phyloP scores from a whole-genome alignment of 345 rosid genomes.

The Mangifera indica region DNA sequence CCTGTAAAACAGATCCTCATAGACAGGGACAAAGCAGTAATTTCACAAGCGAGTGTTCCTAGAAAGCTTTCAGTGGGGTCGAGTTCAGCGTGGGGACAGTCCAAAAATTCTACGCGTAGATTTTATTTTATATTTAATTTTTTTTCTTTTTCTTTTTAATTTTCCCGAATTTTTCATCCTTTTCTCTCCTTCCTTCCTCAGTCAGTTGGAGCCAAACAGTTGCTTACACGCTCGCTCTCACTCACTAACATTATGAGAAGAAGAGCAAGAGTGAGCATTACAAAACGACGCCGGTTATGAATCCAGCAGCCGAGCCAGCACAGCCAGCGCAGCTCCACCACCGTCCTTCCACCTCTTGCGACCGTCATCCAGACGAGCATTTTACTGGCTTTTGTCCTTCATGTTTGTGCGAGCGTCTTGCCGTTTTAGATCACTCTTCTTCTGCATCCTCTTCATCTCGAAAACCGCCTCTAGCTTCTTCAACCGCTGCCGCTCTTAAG shows the following conservation, averaged over 20 bases:
- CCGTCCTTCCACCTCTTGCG: constrained; percentile 86
- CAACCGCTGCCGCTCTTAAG: constrained; percentile 60
- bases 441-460: constrained; percentile 51
- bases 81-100: constrained; percentile 23
- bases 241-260: constrained; percentile 53
- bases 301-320: constrained; percentile 65
- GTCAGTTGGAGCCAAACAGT: constrained; percentile 82
- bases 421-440: constrained; percentile 58
- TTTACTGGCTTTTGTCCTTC: constrained; percentile 94
- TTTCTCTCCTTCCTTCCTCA: constrained; percentile 27
- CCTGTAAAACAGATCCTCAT: constrained; percentile 18
- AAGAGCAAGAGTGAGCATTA: constrained; percentile 41
- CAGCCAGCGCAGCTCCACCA: constrained; percentile 68
- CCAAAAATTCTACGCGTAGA: constrained; percentile 20
- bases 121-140: constrained; percentile 25
- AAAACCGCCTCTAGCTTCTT: constrained; percentile 53
- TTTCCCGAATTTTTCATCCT: constrained; percentile 9
- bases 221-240: constrained; percentile 16
- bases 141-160: constrained; percentile 11
- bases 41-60: constrained; percentile 32
- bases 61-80: neutral
- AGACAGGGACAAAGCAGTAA: constrained; percentile 23
- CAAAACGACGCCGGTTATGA: constrained; percentile 68
- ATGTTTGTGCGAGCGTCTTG: constrained; percentile 96
- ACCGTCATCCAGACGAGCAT: constrained; percentile 79